A percentile compares a stretch with the other conserved stretches of the same genome.
Conservation (phyloP, 306 rosid species). For the Rubus idaeus region DNA sequence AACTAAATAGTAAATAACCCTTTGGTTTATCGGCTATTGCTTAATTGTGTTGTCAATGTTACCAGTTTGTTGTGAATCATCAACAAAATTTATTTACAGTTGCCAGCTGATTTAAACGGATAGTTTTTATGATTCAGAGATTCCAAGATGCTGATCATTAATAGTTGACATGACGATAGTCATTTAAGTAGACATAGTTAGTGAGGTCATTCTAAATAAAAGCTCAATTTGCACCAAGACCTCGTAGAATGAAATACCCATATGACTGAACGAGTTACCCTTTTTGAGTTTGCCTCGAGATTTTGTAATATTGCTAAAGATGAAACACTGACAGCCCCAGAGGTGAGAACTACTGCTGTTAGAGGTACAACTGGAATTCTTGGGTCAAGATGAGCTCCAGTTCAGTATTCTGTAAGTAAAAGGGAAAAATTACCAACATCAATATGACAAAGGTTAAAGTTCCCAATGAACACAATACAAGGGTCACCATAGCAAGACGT, state of each 20-base stretch:
- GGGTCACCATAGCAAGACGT: not conserved
- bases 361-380: not conserved
- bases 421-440: not conserved
- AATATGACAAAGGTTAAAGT: not conserved
- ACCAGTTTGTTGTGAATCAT: not conserved
- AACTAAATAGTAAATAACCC: not conserved
- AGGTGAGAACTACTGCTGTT: not conserved
- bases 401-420: not conserved
- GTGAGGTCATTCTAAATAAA: not conserved
- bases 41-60: not conserved
- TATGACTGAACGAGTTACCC: not conserved
- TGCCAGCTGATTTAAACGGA: not conserved
- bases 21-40: not conserved
- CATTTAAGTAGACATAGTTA: not conserved
- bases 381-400: not conserved
- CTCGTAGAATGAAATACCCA: not conserved
- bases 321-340: not conserved
- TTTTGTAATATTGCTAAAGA: not conserved
- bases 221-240: not conserved
- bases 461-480: conserved; percentile 2
- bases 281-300: not conserved
- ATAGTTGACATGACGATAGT: not conserved
- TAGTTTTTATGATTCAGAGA: not conserved
- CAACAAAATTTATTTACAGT: not conserved
- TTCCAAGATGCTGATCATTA: not conserved